Conservation (phyloP, 148 eudicot genomes). For the Heliamphora exappendiculata region DNA sequence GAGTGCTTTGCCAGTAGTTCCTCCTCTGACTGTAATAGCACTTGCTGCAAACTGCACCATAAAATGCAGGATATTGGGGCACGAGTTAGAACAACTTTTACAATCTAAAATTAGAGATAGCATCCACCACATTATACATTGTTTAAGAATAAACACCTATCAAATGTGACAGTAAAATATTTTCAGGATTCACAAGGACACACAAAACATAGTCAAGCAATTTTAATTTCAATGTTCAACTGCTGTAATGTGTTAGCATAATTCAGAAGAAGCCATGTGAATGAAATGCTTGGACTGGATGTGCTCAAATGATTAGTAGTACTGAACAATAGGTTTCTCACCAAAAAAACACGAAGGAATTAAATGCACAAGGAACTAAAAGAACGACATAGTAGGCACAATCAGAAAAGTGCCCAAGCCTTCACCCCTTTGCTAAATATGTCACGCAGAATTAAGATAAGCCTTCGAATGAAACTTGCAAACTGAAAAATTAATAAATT, state of each 20-base stretch:
- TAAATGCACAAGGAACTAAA: background rate
- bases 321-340: background rate
- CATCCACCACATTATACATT: background rate
- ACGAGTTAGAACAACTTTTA: background rate
- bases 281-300: background rate
- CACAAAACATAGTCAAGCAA: background rate
- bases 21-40: constrained; percentile 76
- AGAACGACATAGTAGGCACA: background rate
- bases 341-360: background rate
- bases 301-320: background rate
- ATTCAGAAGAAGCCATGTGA: background rate
- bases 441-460: too few species aligned
- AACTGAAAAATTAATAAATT: too few species aligned
- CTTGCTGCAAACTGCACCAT: constrained; percentile 55
- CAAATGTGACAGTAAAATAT: background rate
- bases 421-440: background rate
- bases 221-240: background rate
- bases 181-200: background rate
- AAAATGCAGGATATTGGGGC: background rate
- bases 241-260: background rate
- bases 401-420: background rate
- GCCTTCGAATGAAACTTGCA: too few species aligned
- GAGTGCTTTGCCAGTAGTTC: constrained; percentile 56
- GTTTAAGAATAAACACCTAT: background rate
- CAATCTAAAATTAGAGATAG: background rate